phyloP scores from a whole-genome alignment of 208 protist genomes.

The Borovskyia barvae region DNA sequence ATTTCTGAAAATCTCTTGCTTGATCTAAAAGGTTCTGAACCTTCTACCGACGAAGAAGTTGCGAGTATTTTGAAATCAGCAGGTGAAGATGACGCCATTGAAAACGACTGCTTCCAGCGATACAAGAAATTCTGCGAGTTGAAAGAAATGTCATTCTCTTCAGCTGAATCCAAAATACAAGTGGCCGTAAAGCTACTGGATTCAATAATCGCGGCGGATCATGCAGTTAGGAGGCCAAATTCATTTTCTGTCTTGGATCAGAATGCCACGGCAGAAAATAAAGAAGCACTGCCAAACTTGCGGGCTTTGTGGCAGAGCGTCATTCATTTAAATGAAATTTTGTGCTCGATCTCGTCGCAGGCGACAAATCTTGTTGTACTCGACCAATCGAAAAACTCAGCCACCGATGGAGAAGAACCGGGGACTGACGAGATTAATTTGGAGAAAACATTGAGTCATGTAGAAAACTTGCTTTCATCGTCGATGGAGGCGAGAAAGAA shows the following conservation, averaged over 20 bases:
- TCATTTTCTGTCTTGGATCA: not conserved
- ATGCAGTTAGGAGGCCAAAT: not conserved
- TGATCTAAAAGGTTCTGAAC: not conserved
- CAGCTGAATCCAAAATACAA: not conserved
- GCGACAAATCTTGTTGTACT: too few species aligned
- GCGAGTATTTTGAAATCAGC: not conserved
- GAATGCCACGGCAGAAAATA: not conserved
- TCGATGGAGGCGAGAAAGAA: too few species aligned
- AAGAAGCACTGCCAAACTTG: not conserved
- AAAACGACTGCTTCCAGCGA: constrained; percentile 11
- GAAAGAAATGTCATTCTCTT: not conserved
- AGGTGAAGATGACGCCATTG: constrained; percentile 12
- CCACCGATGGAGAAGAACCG: too few species aligned
- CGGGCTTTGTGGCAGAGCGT: not conserved
- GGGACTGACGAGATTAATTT: not conserved
- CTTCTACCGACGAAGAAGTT: not conserved
- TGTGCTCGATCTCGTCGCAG: not conserved
- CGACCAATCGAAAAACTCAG: too few species aligned
- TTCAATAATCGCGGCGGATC: not conserved
- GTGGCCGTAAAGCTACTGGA: not conserved
- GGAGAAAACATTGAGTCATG: not conserved
- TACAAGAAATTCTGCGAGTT: constrained; percentile 1
- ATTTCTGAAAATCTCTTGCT: not conserved
- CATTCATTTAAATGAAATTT: not conserved
- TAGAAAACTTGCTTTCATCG: too few species aligned